phyloP scores from a whole-genome alignment of 2,329 filamentous ascomycete species.

The Clarireedia homoeocarpa region DNA sequence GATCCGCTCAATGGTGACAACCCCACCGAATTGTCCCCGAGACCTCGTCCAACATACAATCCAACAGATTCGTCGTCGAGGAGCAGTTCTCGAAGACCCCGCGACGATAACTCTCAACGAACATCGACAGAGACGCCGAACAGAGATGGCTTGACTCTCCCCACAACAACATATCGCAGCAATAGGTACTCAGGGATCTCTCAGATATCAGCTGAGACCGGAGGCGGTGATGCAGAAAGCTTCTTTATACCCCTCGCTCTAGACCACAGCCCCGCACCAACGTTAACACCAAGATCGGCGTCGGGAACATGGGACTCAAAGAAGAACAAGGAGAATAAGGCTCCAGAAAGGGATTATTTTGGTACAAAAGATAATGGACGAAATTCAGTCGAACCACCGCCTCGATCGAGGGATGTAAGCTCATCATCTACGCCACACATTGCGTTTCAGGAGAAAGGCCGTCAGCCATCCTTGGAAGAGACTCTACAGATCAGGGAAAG shows the following conservation, averaged over 20 bases:
- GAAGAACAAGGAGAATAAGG: constrained; percentile 27
- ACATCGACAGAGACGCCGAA: constrained; percentile 34
- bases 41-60: constrained; percentile 44
- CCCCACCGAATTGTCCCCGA: constrained; percentile 61
- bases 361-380: constrained; percentile 35
- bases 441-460: constrained; percentile 78
- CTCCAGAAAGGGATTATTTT: constrained; percentile 51
- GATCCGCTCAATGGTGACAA: constrained; percentile 55
- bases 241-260: constrained; percentile 72
- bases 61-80: constrained; percentile 49
- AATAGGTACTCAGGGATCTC: constrained; percentile 67
- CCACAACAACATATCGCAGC: constrained; percentile 69
- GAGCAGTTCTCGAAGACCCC: constrained; percentile 38
- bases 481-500: constrained; percentile 40
- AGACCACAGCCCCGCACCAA: constrained; percentile 55
- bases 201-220: constrained; percentile 39
- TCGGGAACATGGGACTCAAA: constrained; percentile 40
- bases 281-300: constrained; percentile 44
- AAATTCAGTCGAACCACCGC: constrained; percentile 32
- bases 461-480: constrained; percentile 54
- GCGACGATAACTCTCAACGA: constrained; percentile 41
- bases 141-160: constrained; percentile 59
- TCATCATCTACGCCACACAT: constrained; percentile 69
- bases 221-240: constrained; percentile 39
- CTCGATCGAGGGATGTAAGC: constrained; percentile 33